Percentiles rank a stretch among this genome's conserved stretches.
phyloP scores from a whole-genome alignment of 495 filamentous ascomycete genomes.

The Hypoxylon cercidicola region DNA sequence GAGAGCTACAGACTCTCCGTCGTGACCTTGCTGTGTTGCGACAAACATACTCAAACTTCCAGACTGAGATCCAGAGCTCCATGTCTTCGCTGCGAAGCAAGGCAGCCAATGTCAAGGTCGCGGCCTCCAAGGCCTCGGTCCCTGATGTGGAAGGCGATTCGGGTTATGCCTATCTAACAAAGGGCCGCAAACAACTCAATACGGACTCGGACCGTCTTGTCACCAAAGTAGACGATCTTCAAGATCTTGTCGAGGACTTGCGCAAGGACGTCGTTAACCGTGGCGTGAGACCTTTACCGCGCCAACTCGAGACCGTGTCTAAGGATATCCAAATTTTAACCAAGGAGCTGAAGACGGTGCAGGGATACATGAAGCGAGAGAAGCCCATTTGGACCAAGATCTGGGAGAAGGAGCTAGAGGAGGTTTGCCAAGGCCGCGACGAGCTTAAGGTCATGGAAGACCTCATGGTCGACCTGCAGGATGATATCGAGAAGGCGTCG shows the following conservation, averaged over 20 bases:
- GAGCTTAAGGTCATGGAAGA: constrained; percentile 95
- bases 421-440: constrained; percentile 94
- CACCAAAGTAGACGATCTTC: constrained; percentile 90
- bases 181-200: constrained; percentile 83
- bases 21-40: constrained; percentile 92
- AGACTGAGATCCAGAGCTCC: constrained; percentile 84
- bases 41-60: constrained; percentile 91
- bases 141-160: constrained; percentile 73
- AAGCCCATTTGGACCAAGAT: constrained; percentile 98
- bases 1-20: constrained; percentile 82
- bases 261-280: constrained; percentile 96
- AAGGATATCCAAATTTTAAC: constrained; percentile 85
- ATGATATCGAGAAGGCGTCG: constrained; percentile 92
- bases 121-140: constrained; percentile 72
- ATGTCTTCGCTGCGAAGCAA: constrained; percentile 85
- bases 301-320: constrained; percentile 85
- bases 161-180: constrained; percentile 84
- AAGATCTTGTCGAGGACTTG: constrained; percentile 95
- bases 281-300: constrained; percentile 90
- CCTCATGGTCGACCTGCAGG: constrained; percentile 87
- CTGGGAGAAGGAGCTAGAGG: constrained; percentile 94
- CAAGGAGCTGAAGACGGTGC: constrained; percentile 92
- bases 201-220: constrained; percentile 89
- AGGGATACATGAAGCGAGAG: constrained; percentile 88
- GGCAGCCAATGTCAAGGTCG: constrained; percentile 79